Base-by-base conservation (phyloP, 768 basidiomycete genomes). In the Podaxis sp. region DNA sequence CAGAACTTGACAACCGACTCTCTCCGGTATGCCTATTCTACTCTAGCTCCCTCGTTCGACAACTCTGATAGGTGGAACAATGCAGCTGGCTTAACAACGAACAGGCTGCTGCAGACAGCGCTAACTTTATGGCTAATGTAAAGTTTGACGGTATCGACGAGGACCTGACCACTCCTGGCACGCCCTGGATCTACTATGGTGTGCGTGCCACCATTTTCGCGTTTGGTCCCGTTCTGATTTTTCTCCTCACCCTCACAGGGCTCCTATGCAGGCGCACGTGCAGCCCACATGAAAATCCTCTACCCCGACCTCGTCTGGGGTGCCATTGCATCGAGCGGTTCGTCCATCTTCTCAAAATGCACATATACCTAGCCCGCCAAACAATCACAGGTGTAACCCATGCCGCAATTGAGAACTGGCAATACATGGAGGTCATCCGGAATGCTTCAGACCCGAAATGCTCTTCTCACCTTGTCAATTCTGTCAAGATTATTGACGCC, bases 151-250 rank as follows among this genome's bases (percentile, higher is more conserved):
- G 85, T 1, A 83, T 95, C 52, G 73, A 81, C 1, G 87, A 88
- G 66, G 82, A 90, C 67, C 67, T 93, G 64, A 89, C 88, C 16
- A 82, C 91, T 10, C 84, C 89, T 16, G 76, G 74, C 28, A 88
- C 88, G 1, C 90, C 91, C 7, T 94, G 92, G 92, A 93, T 94
- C 58, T 94, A 96, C 71, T 96, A 96, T 67, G 96, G 96, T 13
- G 95, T 93, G 70, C 44, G 84, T 66, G 62, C 16, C 18, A 21
- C 23, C 55, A 25, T 61, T 55, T 27, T 4, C 58, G 21, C 11
- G 47, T n/a, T n/a, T 27, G 11, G 35, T n/a, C 21, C 55, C 36
- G 59, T 55, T 16, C 5, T 21, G 27, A 13, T 1, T 1, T 37
- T 28, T 5, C 27, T 51, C 63, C 37, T 64, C 51, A 32, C n/a